A percentile compares a stretch with the other conserved stretches of the same genome.
Evolutionary conservation across 345 rosid genomes (phyloP).

Genomic region (Erodium maritimum): DNA sequence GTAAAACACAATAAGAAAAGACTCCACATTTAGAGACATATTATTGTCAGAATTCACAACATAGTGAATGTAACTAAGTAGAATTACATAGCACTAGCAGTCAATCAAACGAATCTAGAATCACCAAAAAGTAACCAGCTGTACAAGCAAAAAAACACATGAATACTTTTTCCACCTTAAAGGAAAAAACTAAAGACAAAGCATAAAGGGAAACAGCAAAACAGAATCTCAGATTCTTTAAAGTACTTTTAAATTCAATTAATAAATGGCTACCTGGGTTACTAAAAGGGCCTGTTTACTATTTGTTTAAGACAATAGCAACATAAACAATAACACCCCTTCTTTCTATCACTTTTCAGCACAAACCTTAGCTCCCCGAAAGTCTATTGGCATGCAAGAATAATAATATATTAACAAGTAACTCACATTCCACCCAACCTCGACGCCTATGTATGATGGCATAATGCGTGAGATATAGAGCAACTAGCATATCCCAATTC

Average conservation of each 20-base stretch:
- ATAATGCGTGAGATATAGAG: too few relatives aligned
- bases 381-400: neutral
- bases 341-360: neutral
- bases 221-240: neutral
- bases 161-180: neutral
- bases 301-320: neutral
- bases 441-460: too few relatives aligned
- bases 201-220: neutral
- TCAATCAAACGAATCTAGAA: neutral
- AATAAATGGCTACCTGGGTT: neutral
- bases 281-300: neutral
- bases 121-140: neutral
- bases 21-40: neutral
- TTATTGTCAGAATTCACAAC: neutral
- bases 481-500: neutral
- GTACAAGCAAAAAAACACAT: neutral
- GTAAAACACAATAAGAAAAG: neutral
- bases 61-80: too few relatives aligned
- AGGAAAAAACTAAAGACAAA: neutral
- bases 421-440: neutral
- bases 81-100: neutral
- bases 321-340: neutral
- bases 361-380: neutral
- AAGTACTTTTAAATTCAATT: neutral
- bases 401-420: neutral